These are phyloP conservation scores for Colletotrichum costaricense DNA, from an alignment of 2,329 filamentous ascomycete species.

Conservation along the genomic window DNA sequence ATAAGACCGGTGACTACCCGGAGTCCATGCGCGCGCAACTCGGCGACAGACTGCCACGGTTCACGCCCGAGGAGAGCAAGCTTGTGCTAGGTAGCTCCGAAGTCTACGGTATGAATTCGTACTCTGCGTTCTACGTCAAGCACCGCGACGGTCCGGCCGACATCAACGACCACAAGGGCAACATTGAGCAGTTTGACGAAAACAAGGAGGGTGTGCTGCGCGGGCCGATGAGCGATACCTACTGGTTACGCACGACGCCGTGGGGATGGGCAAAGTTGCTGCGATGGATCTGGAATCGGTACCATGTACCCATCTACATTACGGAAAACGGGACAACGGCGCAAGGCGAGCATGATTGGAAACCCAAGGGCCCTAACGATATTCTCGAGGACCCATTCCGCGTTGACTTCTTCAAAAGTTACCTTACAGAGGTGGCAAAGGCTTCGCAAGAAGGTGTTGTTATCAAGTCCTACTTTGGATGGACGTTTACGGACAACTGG, in stretches of 20 bases:
- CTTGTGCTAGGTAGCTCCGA: slow-evolving; percentile 51
- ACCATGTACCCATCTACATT: slow-evolving; percentile 53
- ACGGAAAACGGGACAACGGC: slow-evolving; percentile 56
- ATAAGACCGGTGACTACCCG: slow-evolving; percentile 52
- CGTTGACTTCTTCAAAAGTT: slow-evolving; percentile 51
- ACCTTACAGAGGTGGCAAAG: slow-evolving; percentile 50
- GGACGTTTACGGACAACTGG: slow-evolving; percentile 57
- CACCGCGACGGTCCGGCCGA: slow-evolving; percentile 49
- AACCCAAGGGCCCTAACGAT: slow-evolving; percentile 43
- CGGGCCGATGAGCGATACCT: slow-evolving; percentile 50
- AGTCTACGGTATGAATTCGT: slow-evolving; percentile 57
- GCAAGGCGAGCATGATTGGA: slow-evolving; percentile 49
- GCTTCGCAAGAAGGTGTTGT: slow-evolving; percentile 50
- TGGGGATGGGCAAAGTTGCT: slow-evolving; percentile 52
- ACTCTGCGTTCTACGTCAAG: slow-evolving; percentile 51
- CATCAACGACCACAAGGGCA: slow-evolving; percentile 53
- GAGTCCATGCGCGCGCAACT: slow-evolving; percentile 52
- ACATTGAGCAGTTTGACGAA: slow-evolving; percentile 48
- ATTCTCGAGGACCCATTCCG: slow-evolving; percentile 51
- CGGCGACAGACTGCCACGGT: slow-evolving; percentile 49
- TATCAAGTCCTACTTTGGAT: slow-evolving; percentile 53
- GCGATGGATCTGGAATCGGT: slow-evolving; percentile 54
- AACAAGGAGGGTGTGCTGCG: slow-evolving; percentile 47
- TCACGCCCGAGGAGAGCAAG: slow-evolving; percentile 52
- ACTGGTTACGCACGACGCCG: slow-evolving; percentile 51